These are phyloP conservation scores for Camellia lanceoleosa DNA, from an alignment of 148 eudicot species.

Conservation along the genomic window DNA sequence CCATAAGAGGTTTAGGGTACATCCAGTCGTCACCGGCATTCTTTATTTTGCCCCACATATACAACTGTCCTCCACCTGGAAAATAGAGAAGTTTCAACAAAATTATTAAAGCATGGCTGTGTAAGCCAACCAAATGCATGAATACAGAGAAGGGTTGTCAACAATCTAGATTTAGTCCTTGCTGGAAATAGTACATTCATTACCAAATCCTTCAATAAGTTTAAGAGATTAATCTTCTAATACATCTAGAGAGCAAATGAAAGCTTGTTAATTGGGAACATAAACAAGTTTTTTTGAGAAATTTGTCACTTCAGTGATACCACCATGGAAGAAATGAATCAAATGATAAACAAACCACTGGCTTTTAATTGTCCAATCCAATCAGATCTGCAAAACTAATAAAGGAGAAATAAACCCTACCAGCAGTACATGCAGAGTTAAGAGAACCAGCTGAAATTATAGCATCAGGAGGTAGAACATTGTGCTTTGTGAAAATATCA, in stretches of 20 bases:
- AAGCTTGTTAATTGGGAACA: too few species aligned
- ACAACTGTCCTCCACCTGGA: slow-evolving; percentile 93
- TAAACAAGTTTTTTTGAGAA: too few species aligned
- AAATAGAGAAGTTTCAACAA: not conserved
- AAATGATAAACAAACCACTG: too few species aligned
- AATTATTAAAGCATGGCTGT: not conserved
- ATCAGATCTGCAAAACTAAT: not conserved
- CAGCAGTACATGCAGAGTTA: slow-evolving; percentile 89
- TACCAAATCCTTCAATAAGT: too few species aligned
- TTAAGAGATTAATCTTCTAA: too few species aligned
- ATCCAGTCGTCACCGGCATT: slow-evolving; percentile 88
- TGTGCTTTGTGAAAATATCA: slow-evolving; percentile 80
- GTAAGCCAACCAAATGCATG: not conserved
- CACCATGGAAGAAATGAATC: too few species aligned
- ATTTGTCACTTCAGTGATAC: too few species aligned
- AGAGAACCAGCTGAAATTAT: slow-evolving; percentile 82
- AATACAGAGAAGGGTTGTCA: too few species aligned
- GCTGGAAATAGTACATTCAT: too few species aligned
- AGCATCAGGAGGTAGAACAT: slow-evolving; percentile 83
- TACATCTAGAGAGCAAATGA: too few species aligned
- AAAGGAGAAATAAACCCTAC: slow-evolving; percentile 30
- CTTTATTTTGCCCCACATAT: slow-evolving; percentile 97
- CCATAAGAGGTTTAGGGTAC: slow-evolving; percentile 96
- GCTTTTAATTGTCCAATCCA: not conserved
- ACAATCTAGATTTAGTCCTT: too few species aligned